Evolutionary conservation across 1,284 basidiomycete genomes (phyloP).

Genomic region (Cryptococcus sp.): DNA sequence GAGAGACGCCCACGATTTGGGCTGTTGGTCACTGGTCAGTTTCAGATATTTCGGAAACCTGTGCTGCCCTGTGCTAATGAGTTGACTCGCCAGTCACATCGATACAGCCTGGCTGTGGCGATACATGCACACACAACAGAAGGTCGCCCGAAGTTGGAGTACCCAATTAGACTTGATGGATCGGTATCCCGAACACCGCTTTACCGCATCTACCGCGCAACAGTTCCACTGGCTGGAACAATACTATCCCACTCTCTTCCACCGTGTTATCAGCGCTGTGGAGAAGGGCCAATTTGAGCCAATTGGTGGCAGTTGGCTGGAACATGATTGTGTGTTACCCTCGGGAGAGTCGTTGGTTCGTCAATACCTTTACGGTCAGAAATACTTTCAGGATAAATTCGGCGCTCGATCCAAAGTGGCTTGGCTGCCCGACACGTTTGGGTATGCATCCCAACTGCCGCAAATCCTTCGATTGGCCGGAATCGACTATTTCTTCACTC

Average conservation of each 20-base stretch:
- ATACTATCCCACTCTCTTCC: conserved; percentile 83
- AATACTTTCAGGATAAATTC: conserved; percentile 78
- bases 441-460: conserved; percentile 82
- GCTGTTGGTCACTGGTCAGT: conserved; percentile 40
- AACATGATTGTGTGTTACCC: conserved; percentile 86
- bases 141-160: conserved; percentile 84
- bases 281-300: conserved; percentile 69
- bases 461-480: conserved; percentile 58
- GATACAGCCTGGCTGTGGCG: conserved; percentile 88
- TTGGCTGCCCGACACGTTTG: conserved; percentile 67
- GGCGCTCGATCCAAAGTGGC: conserved; percentile 64
- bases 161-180: conserved; percentile 87
- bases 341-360: conserved; percentile 81
- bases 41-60: not conserved
- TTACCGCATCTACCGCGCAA: conserved; percentile 84
- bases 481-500: conserved; percentile 19
- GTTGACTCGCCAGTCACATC: conserved; percentile 60
- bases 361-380: conserved; percentile 86
- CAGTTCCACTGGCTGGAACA: conserved; percentile 94
- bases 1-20: conserved; percentile 23
- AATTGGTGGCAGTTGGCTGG: conserved; percentile 55
- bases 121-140: conserved; percentile 89
- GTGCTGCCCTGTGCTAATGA: not conserved
- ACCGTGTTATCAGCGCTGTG: conserved; percentile 73
- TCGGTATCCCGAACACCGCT: conserved; percentile 93